A percentile compares a stretch with the other conserved stretches of the same genome.
These are phyloP conservation scores for Neurospora intermedia DNA, from an alignment of 495 filamentous ascomycete genomes.

Conservation along the genomic window DNA sequence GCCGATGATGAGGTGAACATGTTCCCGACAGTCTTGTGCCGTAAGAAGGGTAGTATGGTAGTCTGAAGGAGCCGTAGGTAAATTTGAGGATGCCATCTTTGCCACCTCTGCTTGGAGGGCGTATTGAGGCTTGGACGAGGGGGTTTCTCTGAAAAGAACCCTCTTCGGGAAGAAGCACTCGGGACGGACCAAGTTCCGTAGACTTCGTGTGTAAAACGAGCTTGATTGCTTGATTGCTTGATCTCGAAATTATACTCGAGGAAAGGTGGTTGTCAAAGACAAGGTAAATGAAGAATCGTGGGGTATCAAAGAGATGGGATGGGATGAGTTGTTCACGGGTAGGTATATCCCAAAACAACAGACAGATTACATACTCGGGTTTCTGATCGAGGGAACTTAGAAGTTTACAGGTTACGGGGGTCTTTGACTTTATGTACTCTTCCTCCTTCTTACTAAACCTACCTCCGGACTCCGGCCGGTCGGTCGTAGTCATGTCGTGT, in stretches of 20 bases:
- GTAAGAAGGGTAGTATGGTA: conserved; percentile 55
- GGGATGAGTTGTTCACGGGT: background rate
- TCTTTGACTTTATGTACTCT: background rate
- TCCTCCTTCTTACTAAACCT: background rate
- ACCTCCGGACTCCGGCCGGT: background rate
- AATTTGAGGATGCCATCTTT: conserved; percentile 5
- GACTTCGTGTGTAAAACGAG: background rate
- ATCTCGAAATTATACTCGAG: background rate
- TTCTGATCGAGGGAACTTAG: background rate
- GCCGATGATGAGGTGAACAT: conserved; percentile 80
- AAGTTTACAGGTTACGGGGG: background rate
- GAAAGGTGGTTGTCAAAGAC: background rate
- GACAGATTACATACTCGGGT: background rate
- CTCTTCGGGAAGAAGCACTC: background rate
- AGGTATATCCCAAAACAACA: background rate
- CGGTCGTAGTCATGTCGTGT: background rate
- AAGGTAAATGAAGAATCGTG: background rate
- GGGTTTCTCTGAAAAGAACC: background rate
- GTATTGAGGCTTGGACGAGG: background rate
- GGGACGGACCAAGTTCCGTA: background rate
- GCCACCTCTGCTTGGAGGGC: background rate
- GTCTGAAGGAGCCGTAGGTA: background rate
- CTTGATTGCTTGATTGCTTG: background rate
- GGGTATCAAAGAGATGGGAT: background rate
- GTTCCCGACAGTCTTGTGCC: conserved; percentile 60